phyloP scores from a whole-genome alignment of 2,329 filamentous ascomycete genomes.

The Myriosclerotinia scirpicola region DNA sequence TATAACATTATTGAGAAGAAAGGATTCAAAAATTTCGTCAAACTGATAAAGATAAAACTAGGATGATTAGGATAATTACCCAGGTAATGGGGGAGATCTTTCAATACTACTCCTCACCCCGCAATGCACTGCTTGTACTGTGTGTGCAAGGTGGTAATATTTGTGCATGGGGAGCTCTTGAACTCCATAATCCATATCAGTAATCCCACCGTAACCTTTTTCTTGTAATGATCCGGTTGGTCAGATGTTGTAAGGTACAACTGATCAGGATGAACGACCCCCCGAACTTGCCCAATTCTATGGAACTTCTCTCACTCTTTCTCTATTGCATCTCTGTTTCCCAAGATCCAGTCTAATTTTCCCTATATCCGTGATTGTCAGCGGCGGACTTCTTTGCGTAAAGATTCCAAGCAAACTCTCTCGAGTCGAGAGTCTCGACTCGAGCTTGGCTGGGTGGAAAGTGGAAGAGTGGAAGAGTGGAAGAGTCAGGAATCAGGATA shows the following conservation, averaged over 20 bases:
- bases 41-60: conserved; percentile 5
- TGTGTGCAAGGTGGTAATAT: background rate
- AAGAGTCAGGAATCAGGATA: background rate
- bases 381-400: background rate
- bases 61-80: conserved; percentile 11
- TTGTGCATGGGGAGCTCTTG: conserved; percentile 5
- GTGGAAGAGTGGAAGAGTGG: background rate
- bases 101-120: conserved; percentile 11
- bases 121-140: conserved; percentile 13
- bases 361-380: background rate
- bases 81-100: background rate
- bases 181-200: background rate
- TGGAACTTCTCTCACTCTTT: background rate
- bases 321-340: background rate
- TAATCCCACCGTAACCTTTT: background rate
- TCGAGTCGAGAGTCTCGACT: conserved; percentile 2
- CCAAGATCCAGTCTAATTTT: background rate
- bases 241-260: background rate
- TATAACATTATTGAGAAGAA: background rate
- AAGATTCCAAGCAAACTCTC: background rate
- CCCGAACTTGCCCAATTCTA: background rate
- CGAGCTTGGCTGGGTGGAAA: conserved; percentile 11
- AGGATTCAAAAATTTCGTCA: background rate
- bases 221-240: background rate
- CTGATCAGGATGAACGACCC: background rate